phyloP scores from a whole-genome alignment of 495 filamentous ascomycete species.

The Aspergillus homomorphus region DNA sequence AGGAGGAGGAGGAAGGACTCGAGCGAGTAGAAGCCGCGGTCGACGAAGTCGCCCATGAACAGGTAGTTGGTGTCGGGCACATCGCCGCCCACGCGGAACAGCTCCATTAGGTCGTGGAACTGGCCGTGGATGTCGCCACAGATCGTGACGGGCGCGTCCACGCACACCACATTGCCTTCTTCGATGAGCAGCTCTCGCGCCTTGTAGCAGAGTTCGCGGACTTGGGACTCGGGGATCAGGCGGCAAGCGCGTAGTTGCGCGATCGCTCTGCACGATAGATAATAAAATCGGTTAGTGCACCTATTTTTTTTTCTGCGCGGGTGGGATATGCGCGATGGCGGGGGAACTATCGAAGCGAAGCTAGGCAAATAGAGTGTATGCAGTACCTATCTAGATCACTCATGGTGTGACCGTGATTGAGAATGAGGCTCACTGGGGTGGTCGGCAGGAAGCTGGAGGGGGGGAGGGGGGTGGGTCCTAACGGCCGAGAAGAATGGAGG shows the following conservation, averaged over 20 bases:
- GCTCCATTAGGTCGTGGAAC: slow-evolving; percentile 98
- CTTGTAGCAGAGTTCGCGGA: slow-evolving; percentile 96
- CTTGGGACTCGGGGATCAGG: slow-evolving; percentile 91
- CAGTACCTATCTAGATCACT: slow-evolving; percentile 81
- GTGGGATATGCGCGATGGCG: neutral
- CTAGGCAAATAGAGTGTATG: neutral
- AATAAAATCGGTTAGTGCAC: slow-evolving; percentile 15
- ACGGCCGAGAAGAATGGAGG: slow-evolving; percentile 11
- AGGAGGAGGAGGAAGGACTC: slow-evolving; percentile 94
- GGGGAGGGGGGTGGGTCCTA: slow-evolving; percentile 19
- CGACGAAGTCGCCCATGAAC: slow-evolving; percentile 99
- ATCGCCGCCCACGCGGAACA: slow-evolving; percentile 93
- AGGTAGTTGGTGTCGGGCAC: slow-evolving; percentile 97
- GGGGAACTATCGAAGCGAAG: neutral
- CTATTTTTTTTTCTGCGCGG: neutral
- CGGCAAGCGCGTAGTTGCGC: slow-evolving; percentile 90
- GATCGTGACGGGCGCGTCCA: slow-evolving; percentile 96
- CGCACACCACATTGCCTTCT: slow-evolving; percentile 95
- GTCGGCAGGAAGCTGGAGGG: slow-evolving; percentile 11
- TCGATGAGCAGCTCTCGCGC: slow-evolving; percentile 94
- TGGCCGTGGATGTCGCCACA: slow-evolving; percentile 98
- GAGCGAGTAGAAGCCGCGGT: slow-evolving; percentile 96
- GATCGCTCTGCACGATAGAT: slow-evolving; percentile 67
- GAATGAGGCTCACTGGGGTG: neutral
- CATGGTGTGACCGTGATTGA: slow-evolving; percentile 50